Conservation (phyloP, 2,329 filamentous ascomycete species). For the Alternaria metachromatica region DNA sequence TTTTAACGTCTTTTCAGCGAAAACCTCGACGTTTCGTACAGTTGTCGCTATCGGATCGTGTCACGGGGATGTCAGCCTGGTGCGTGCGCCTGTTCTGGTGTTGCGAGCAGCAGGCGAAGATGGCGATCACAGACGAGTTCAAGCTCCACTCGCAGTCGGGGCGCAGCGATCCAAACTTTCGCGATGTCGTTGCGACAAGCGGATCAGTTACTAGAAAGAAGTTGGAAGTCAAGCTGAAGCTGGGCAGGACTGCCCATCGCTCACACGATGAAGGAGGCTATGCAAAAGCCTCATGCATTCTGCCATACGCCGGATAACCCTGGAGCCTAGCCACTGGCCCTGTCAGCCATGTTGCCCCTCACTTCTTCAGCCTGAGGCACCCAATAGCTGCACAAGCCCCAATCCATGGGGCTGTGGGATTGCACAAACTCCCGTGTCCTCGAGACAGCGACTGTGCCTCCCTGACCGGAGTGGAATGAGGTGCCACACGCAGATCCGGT, state of each 20-base stretch:
- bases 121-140: constrained; percentile 19
- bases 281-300: constrained; percentile 22
- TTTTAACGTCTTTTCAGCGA: constrained; percentile 13
- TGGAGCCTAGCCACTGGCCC: constrained; percentile 28
- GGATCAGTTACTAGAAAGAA: constrained; percentile 24
- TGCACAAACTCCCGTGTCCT: constrained; percentile 19
- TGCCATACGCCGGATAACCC: constrained; percentile 13
- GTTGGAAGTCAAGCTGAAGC: constrained; percentile 26
- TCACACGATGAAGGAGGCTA: constrained; percentile 30
- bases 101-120: constrained; percentile 19
- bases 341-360: constrained; percentile 30
- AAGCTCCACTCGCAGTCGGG: constrained; percentile 26
- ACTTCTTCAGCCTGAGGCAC: constrained; percentile 26
- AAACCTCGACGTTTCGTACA: constrained; percentile 11
- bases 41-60: constrained; percentile 18
- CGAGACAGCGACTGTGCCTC: constrained; percentile 17
- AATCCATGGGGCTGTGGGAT: constrained; percentile 28
- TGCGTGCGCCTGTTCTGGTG: constrained; percentile 26
- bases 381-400: constrained; percentile 19
- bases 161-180: constrained; percentile 29
- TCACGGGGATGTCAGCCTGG: constrained; percentile 31
- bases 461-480: constrained; percentile 28
- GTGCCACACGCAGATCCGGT: constrained; percentile 14
- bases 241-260: constrained; percentile 12
- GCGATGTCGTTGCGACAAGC: constrained; percentile 27